A percentile compares a stretch with the other conserved stretches of the same genome.
These are phyloP conservation scores for Sordariomycetes sp. DNA, from an alignment of 2,329 filamentous ascomycete species.

Conservation along the genomic window DNA sequence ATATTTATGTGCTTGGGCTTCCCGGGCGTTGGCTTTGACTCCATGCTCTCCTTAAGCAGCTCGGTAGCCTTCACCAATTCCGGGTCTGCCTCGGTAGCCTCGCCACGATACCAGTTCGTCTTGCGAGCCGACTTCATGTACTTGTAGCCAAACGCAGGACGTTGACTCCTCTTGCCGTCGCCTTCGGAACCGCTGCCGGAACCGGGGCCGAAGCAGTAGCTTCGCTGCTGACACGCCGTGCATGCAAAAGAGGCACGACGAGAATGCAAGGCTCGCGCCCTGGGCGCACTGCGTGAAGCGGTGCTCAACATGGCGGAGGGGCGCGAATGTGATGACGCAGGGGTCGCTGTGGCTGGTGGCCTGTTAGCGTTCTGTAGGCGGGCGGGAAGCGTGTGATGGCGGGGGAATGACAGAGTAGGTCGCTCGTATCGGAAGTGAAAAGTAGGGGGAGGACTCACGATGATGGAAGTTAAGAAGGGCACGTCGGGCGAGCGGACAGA, in stretches of 20 bases:
- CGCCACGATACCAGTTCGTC: no score
- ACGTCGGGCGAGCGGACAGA: no score
- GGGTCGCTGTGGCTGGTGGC: neutral
- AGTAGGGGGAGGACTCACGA: no score
- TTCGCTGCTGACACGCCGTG: conserved; percentile 16
- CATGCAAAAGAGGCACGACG: conserved; percentile 11
- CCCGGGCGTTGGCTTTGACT: neutral
- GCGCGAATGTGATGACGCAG: neutral
- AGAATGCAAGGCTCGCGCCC: conserved; percentile 14
- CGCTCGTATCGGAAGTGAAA: no score
- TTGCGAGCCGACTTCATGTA: conserved; percentile 34
- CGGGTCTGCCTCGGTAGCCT: no score
- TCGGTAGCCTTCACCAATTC: conserved; percentile 11
- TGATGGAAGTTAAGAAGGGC: no score
- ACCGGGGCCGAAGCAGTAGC: conserved; percentile 40
- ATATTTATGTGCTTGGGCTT: neutral
- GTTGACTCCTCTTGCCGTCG: conserved; percentile 31
- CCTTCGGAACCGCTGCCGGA: conserved; percentile 27
- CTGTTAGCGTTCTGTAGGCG: no score
- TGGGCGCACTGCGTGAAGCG: conserved; percentile 16
- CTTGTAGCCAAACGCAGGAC: conserved; percentile 32
- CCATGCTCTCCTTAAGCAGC: conserved; percentile 24
- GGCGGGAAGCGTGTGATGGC: no score
- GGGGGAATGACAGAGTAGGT: no score
- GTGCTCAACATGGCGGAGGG: conserved; percentile 11